Percentiles rank a stretch among this genome's conserved stretches.
Evolutionary conservation across 352 stramenopile genomes (phyloP).

Genomic region (Phytophthora fragariaefolia): DNA sequence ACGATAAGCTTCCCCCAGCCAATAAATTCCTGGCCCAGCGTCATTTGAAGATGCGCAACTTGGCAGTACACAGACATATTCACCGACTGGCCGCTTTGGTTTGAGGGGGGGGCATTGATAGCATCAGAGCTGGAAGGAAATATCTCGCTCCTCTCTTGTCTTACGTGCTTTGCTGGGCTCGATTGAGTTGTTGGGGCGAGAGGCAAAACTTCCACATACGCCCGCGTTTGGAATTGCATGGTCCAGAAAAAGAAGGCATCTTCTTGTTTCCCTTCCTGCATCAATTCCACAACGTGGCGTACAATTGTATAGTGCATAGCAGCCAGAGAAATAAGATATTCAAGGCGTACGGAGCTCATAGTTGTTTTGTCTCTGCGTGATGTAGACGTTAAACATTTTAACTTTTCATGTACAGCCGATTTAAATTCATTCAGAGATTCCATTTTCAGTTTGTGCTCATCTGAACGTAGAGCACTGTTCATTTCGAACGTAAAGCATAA

Average conservation of each 20-base stretch:
- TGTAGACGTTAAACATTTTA: conserved; percentile 5
- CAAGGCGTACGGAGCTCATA: conserved; percentile 17
- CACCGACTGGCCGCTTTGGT: conserved; percentile 12
- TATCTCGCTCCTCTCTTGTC: conserved; percentile 25
- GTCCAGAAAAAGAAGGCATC: conserved; percentile 48
- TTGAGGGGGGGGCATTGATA: neutral
- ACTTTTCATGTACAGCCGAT: neutral
- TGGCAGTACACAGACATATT: conserved; percentile 33
- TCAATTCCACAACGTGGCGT: conserved; percentile 21
- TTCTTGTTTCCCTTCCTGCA: conserved; percentile 23
- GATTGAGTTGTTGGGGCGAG: conserved; percentile 9
- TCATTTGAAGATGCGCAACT: conserved; percentile 49
- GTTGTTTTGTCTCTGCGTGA: conserved; percentile 9
- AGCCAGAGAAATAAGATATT: conserved; percentile 46
- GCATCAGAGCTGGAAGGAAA: conserved; percentile 19
- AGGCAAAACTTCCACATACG: conserved; percentile 27
- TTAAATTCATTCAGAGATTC: conserved; percentile 9
- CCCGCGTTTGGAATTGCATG: conserved; percentile 45
- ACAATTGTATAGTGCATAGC: conserved; percentile 25
- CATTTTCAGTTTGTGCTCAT: neutral
- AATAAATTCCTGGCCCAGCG: conserved; percentile 59
- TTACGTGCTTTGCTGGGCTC: conserved; percentile 18
- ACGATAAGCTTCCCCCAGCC: conserved; percentile 40
- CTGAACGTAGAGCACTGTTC: conserved; percentile 15
- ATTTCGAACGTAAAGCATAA: conserved; percentile 50